Percentiles rank a stretch among this genome's conserved stretches.
These are phyloP conservation scores for Pseudonitzschia multistriata DNA, from an alignment of 108 stramenopile genomes.

Conservation along the genomic window DNA sequence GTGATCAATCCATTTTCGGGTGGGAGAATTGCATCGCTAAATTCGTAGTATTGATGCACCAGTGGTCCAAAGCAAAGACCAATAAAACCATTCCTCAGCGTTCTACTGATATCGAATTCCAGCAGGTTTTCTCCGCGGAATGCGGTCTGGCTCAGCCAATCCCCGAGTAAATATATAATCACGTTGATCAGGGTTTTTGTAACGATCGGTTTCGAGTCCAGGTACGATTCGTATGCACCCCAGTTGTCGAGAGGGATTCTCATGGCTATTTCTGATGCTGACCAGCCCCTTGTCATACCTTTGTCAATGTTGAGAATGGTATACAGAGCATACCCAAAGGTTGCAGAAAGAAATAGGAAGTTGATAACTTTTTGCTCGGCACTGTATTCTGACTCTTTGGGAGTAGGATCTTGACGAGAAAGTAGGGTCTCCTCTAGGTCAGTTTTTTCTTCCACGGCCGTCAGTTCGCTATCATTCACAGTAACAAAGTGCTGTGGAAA, in stretches of 20 bases:
- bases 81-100: slow-evolving; percentile 88
- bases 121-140: slow-evolving; percentile 75
- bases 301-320: slow-evolving; percentile 79
- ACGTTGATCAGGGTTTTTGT: slow-evolving; percentile 95
- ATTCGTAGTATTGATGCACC: slow-evolving; percentile 95
- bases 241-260: slow-evolving; percentile 89
- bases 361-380: slow-evolving; percentile 65
- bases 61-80: slow-evolving; percentile 92
- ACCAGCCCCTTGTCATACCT: slow-evolving; percentile 89
- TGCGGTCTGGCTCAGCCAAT: slow-evolving; percentile 91
- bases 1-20: slow-evolving; percentile 80
- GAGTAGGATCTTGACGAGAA: background rate
- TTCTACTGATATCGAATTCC: slow-evolving; percentile 84
- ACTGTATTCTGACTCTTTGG: background rate
- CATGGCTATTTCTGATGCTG: slow-evolving; percentile 72
- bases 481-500: background rate
- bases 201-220: slow-evolving; percentile 80
- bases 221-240: slow-evolving; percentile 78
- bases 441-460: background rate
- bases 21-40: slow-evolving; percentile 86
- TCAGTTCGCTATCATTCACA: background rate
- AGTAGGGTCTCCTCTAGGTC: background rate
- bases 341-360: slow-evolving; percentile 49
- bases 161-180: slow-evolving; percentile 90
- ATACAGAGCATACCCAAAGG: slow-evolving; percentile 72